Evolutionary conservation across 2,329 filamentous ascomycete species (phyloP), one percentile per base, ranked within the genome.

Genomic region (Ophiostoma novo-ulmi): DNA sequence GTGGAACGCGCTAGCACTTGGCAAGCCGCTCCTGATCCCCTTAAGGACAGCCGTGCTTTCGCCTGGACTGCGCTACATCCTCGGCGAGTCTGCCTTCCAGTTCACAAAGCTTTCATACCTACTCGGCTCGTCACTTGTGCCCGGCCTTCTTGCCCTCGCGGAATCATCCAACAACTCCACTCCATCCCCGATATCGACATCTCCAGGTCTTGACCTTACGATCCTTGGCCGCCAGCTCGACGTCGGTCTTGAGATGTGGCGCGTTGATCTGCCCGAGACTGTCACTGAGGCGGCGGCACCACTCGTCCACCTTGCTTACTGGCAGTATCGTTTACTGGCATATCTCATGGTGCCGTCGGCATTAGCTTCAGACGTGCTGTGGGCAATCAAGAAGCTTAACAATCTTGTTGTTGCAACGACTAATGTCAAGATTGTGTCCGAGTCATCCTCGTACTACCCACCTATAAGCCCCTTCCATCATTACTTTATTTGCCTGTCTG

Each of bases 1-100:
- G 20, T 93, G 89, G 89, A 87, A 91, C 76, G 88, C 90, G 4
- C 84, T 88, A n/a, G 88, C 87, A 31, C 89, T 85, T 5, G 87
- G 86, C 14, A 87, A 84, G 72, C 87, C 89, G 3, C 75, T 87
- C 14, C 82, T 89, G 71, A 87, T 93, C 71, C 86, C 86, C 1
- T 86, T 90, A 74, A 84, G 85, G 72, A 87, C 83, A 69, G 83
- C 88, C 7, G 84, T 90, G 17, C 80, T 90, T 35, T 80, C 85
- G 6, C 83, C 85, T 0, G 87, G 87, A 66, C 83, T 93, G 71
- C 84, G 85, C 72, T 78, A 80, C 20, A 77, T 90, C 8, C 80
- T 92, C 4, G 90, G 89, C 48, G 87, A 90, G 66, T 82, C 82
- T 26, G 85, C 86, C 31, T 92, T 87, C 77, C 85, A 89, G 74